Evolutionary conservation across 305 asterid genomes (phyloP), one percentile per base, ranked within the genome.

Genomic region (Fraxinus floribunda): DNA sequence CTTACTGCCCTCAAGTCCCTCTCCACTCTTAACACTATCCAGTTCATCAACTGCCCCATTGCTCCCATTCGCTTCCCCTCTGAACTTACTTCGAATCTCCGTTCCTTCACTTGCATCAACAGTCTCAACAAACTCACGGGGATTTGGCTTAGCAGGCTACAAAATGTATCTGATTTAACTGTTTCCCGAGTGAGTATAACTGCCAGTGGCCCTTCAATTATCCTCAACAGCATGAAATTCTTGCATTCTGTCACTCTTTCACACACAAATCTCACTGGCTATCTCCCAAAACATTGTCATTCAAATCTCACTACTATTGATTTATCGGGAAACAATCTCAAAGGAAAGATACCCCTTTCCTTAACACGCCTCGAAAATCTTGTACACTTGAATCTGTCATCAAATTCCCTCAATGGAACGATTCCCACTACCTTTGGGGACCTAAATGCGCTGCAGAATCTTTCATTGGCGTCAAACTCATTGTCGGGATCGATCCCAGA

Each of bases 351-450:
- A 64, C 97, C 98, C 15, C 13, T 81, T 36, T 90, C 98, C 0
- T 64, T 96, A 5, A 91, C 94, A 38, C 88, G 84, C 7, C 89
- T 96, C 49, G 95, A 90, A 11, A 92, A 89, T 75, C 95, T 96
- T 0, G 77, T 1, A 11, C 88, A 89, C 78, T 78, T 96, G 83
- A 89, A 96, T 86, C 91, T 96, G 4, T 96, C 98, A 8, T 89
- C 94, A 0, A 96, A 96, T 83, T 85, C 91, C 2, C 91, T 96
- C 60, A 89, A 90, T 70, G 98, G 89, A 0, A 90, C 91, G 24
- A 88, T 96, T 1, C 98, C 98, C 6, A 6, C 84, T 66, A 74
- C 98, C 4, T 89, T 94, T 52, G 99, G 98, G 7, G 98, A 96
- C 84, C 60, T 94, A 55, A 82, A 66, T 35, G 83, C 94, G 0